Evolutionary conservation across 1,284 basidiomycete species (phyloP).

Genomic region (Xanthoconium separans): DNA sequence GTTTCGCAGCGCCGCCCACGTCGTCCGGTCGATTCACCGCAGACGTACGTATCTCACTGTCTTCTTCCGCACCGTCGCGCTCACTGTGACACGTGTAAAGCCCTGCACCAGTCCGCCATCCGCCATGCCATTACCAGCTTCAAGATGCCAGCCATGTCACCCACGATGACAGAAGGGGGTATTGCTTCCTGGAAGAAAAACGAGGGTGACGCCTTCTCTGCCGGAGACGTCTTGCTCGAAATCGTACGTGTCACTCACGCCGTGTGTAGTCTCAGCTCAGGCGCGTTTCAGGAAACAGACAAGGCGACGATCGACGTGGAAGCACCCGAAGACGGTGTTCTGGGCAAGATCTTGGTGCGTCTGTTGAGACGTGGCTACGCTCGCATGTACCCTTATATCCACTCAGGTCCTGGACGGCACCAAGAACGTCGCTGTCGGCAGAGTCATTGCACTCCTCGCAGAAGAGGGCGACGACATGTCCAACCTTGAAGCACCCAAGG

Average conservation of each 20-base stretch:
- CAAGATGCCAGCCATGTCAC: slow-evolving; percentile 95
- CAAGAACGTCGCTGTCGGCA: slow-evolving; percentile 87
- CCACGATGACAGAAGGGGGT: slow-evolving; percentile 98
- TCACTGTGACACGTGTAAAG: slow-evolving; percentile 35
- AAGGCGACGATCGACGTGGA: slow-evolving; percentile 99
- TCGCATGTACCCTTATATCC: not conserved
- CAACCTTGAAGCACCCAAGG: slow-evolving; percentile 73
- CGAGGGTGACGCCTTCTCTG: slow-evolving; percentile 81
- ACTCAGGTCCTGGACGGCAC: slow-evolving; percentile 74
- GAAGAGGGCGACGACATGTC: slow-evolving; percentile 96
- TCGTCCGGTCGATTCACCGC: slow-evolving; percentile 12
- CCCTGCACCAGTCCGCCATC: slow-evolving; percentile 53
- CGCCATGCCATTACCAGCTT: slow-evolving; percentile 69
- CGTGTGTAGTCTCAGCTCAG: slow-evolving; percentile 1
- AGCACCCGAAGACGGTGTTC: slow-evolving; percentile 92
- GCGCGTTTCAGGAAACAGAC: slow-evolving; percentile 83
- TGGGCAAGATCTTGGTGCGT: slow-evolving; percentile 89
- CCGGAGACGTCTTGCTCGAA: slow-evolving; percentile 92
- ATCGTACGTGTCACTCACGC: slow-evolving; percentile 60
- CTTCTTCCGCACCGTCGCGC: not conserved
- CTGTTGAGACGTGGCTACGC: not conserved
- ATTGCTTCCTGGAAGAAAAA: slow-evolving; percentile 92
- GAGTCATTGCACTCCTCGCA: slow-evolving; percentile 88
- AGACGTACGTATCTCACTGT: slow-evolving; percentile 25
- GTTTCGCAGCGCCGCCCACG: slow-evolving; percentile 8